phyloP scores from a whole-genome alignment of 495 filamentous ascomycete species.

The Parachaetomium inaequale region DNA sequence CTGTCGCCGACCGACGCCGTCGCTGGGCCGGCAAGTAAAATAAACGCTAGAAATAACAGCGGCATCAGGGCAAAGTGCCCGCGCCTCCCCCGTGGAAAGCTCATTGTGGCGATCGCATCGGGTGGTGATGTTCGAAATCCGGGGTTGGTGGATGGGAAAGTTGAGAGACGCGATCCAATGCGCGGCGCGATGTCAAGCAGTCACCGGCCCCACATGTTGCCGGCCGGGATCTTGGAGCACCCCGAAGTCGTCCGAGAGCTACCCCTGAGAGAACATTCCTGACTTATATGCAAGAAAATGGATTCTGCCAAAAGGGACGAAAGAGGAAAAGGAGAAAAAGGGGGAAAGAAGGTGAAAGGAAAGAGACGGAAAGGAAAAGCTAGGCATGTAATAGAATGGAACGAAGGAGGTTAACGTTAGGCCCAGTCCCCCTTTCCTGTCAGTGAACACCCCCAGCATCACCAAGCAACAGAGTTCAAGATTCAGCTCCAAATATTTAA shows the following conservation, averaged over 20 bases:
- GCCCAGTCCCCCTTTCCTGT: no score
- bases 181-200: not conserved
- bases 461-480: no score
- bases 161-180: not conserved
- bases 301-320: no score
- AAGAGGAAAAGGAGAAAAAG: no score
- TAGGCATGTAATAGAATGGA: no score
- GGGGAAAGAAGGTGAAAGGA: no score
- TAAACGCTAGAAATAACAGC: constrained; percentile 37
- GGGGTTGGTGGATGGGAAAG: not conserved
- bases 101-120: constrained; percentile 23
- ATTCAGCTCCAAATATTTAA: not conserved
- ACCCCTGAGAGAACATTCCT: no score
- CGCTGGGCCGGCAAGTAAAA: constrained; percentile 47
- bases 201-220: not conserved
- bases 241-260: not conserved
- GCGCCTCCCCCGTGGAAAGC: constrained; percentile 15
- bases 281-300: no score
- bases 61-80: constrained; percentile 11
- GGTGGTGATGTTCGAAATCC: not conserved
- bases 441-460: no score
- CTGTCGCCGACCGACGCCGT: constrained; percentile 79
- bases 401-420: no score
- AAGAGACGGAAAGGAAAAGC: no score
- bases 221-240: not conserved